Percentiles rank a stretch among this genome's conserved stretches.
Conservation (phyloP, 768 basidiomycete species). For the Russula compacta region DNA sequence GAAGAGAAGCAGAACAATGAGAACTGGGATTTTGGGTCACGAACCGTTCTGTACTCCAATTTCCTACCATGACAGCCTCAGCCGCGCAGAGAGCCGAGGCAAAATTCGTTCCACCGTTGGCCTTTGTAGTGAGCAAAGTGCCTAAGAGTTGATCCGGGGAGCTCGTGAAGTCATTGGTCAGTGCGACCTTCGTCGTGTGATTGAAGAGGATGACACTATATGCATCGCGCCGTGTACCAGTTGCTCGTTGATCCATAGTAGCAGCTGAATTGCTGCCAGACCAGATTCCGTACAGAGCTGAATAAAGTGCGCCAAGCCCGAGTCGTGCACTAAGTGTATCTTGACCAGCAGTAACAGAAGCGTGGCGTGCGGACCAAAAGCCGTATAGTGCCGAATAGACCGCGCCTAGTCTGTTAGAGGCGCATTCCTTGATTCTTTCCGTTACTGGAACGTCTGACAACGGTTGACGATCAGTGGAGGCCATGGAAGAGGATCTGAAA, state of each 20-base stretch:
- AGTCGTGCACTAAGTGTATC: not conserved
- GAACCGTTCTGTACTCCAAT: conserved; percentile 46
- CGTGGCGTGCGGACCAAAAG: conserved; percentile 47
- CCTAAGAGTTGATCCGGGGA: conserved; percentile 38
- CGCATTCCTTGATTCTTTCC: conserved; percentile 27
- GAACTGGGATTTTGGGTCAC: not conserved
- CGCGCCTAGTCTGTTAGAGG: conserved; percentile 46
- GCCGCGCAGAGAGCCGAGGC: conserved; percentile 31
- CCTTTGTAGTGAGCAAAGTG: conserved; percentile 27
- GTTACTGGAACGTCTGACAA: conserved; percentile 35
- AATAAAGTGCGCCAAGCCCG: conserved; percentile 38
- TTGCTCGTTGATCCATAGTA: conserved; percentile 18
- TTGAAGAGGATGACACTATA: conserved; percentile 51
- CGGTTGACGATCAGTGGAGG: conserved; percentile 32
- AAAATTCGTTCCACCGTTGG: conserved; percentile 38
- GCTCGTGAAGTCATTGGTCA: conserved; percentile 40
- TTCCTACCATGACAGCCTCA: conserved; percentile 32
- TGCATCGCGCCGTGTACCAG: conserved; percentile 35
- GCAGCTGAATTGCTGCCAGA: conserved; percentile 35
- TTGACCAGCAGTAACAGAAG: conserved; percentile 26
- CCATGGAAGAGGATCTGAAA: conserved; percentile 46
- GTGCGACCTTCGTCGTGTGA: conserved; percentile 14
- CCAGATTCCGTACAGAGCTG: conserved; percentile 47
- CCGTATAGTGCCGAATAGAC: conserved; percentile 46
- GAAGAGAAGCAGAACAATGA: not conserved